Evolutionary conservation across 2,329 filamentous ascomycete species (phyloP).

Genomic region (Didymosphaeria variabile): DNA sequence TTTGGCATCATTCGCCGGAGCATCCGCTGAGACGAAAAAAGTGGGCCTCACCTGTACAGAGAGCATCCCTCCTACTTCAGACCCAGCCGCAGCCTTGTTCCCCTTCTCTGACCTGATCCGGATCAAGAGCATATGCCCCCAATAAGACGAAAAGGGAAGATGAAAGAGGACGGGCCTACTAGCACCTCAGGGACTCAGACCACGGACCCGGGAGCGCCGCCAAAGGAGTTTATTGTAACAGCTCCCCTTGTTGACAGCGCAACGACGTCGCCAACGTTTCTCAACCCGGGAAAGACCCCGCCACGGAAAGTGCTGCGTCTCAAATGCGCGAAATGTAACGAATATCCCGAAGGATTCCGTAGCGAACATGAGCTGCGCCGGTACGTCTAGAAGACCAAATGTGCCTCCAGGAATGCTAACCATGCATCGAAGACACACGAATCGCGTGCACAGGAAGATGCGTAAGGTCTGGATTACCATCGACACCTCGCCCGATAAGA

Average conservation of each 20-base stretch:
- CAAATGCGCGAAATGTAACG: conserved; percentile 71
- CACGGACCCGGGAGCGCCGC: conserved; percentile 35
- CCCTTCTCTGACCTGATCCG: conserved; percentile 20
- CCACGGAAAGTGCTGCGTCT: conserved; percentile 45
- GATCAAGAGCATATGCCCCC: conserved; percentile 42
- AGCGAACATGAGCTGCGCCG: conserved; percentile 75
- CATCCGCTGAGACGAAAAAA: conserved; percentile 37
- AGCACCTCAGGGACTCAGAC: conserved; percentile 34
- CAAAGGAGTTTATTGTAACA: conserved; percentile 43
- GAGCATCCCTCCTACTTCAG: conserved; percentile 30
- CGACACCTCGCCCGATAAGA: conserved; percentile 67
- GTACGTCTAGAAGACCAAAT: conserved; percentile 6
- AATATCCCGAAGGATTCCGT: conserved; percentile 81
- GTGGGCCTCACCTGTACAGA: conserved; percentile 42
- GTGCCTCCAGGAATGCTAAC: conserved; percentile 9
- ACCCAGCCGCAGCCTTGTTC: conserved; percentile 25
- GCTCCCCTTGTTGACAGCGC: conserved; percentile 37
- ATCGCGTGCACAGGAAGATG: conserved; percentile 71
- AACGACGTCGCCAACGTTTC: conserved; percentile 45
- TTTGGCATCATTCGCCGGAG: conserved; percentile 31
- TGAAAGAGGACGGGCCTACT: conserved; percentile 41
- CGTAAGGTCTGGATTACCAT: conserved; percentile 72
- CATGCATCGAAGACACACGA: conserved; percentile 51
- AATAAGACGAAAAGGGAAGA: conserved; percentile 45
- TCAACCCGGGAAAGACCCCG: conserved; percentile 38